These are phyloP conservation scores for Penicillium sp. DNA, from an alignment of 2,329 filamentous ascomycete genomes.

Conservation along the genomic window DNA sequence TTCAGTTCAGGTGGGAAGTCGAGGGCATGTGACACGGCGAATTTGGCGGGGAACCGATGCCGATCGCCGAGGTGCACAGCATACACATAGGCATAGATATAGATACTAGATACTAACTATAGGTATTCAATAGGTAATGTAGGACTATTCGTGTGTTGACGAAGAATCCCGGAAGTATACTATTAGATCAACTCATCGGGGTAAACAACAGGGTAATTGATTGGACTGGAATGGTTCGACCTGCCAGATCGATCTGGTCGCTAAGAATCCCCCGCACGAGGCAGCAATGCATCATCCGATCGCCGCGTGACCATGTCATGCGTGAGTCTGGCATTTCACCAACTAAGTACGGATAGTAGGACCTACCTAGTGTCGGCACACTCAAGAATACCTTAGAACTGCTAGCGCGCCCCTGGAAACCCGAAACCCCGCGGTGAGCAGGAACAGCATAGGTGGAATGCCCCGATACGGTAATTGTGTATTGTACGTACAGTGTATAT, in stretches of 20 bases:
- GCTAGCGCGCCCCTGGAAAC: conserved; percentile 15
- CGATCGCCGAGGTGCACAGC: conserved; percentile 29
- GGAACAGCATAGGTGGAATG: conserved; percentile 18
- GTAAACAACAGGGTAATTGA: too few relatives aligned
- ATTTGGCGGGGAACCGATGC: conserved; percentile 33
- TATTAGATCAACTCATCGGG: too few relatives aligned
- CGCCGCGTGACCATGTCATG: conserved; percentile 4
- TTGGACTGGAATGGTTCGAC: background rate
- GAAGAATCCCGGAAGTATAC: too few relatives aligned
- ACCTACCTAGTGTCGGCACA: too few relatives aligned
- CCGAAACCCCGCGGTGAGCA: conserved; percentile 23
- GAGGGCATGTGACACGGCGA: conserved; percentile 28
- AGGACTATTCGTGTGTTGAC: too few relatives aligned
- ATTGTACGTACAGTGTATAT: background rate
- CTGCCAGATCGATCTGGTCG: background rate
- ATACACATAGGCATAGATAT: too few relatives aligned
- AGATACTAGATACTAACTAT: too few relatives aligned
- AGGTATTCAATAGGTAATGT: too few relatives aligned
- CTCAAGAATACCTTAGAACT: too few relatives aligned
- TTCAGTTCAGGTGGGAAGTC: background rate
- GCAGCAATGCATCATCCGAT: conserved; percentile 9
- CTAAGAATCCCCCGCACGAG: background rate
- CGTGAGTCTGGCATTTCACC: too few relatives aligned
- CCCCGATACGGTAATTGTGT: background rate
- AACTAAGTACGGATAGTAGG: too few relatives aligned